These are phyloP conservation scores for Blastomyces parvus DNA, from an alignment of 2,329 filamentous ascomycete species.

Conservation along the genomic window DNA sequence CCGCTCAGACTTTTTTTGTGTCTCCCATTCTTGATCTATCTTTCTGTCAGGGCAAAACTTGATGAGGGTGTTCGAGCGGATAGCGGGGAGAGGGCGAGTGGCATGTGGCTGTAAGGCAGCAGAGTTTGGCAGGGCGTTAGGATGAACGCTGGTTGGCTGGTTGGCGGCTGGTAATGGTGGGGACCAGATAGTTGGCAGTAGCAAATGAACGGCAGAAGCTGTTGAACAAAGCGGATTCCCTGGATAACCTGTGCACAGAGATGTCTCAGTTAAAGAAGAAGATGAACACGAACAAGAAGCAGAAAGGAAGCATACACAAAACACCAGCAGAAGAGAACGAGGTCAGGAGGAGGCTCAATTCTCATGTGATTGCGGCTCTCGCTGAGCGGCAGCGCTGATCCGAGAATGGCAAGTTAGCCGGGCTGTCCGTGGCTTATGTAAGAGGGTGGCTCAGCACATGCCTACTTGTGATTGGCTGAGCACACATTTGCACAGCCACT, in stretches of 20 bases:
- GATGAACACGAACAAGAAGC: neutral
- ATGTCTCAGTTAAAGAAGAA: neutral
- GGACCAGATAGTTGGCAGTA: neutral
- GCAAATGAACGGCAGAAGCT: neutral
- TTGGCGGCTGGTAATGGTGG: neutral
- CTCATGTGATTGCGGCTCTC: neutral
- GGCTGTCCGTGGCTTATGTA: neutral
- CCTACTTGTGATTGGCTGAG: neutral
- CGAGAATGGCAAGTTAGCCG: no score
- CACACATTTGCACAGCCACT: neutral
- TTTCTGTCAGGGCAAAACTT: neutral
- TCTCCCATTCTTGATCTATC: neutral
- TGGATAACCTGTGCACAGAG: neutral
- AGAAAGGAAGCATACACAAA: neutral
- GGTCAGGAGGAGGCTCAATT: neutral
- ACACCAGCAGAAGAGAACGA: neutral
- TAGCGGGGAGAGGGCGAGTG: neutral
- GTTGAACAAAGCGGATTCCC: neutral
- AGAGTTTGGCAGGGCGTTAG: neutral
- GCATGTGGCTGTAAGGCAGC: constrained; percentile 3
- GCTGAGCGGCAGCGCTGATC: no score
- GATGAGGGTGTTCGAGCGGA: neutral
- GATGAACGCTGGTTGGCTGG: neutral
- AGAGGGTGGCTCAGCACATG: neutral
- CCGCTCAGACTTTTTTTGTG: neutral